Evolutionary conservation across 331 rosid species (phyloP), one percentile per base, ranked within the genome.

Genomic region (Quercus tomentella): DNA sequence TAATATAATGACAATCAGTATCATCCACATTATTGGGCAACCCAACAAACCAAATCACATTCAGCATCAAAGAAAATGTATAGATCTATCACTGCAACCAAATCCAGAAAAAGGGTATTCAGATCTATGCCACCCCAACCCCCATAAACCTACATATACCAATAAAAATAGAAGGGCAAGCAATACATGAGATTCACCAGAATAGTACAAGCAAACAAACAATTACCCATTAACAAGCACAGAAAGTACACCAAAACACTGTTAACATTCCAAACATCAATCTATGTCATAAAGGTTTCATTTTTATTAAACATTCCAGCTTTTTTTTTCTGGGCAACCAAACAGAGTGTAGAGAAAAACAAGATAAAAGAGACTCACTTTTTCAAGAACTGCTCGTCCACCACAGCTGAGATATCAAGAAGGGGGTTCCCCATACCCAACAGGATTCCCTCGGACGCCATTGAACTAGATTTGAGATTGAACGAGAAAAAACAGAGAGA

Each of bases 371-470:
- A 52, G 18, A 45, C 70, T 41, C 84, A 93, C 99, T 82, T 91
- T 33, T 88, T 49, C 80, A 95, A 71, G 86, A 95, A 93, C 0
- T 75, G 87, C 0, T 93, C 89, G 41, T 93, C 93, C 30, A 95
- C 97, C 58, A 91, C 88, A 21, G 98, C 92, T 7, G 99, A 95
- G 30, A 95, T 88, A 70, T 95, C 99, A 20, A 95, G 98, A 18
- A 95, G 93, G 45, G 99, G 99, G 56, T 95, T 95, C 5, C 99
- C 97, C 98, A 95, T 93, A 8, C 99, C 99, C 83, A 95, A 74
- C 18, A 95, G 94, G 66, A 90, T 63, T 28, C 89, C 90, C 62
- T 95, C 94, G 81, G 23, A 77, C 57, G 81, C 99, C 97, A 95
- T 95, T 51, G 68, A 11, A 52, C 71, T 11, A 35, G 41, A 71